Evolutionary conservation across 306 rosid species (phyloP), one percentile per base, ranked within the genome.

Genomic region (Lotus japonicus): DNA sequence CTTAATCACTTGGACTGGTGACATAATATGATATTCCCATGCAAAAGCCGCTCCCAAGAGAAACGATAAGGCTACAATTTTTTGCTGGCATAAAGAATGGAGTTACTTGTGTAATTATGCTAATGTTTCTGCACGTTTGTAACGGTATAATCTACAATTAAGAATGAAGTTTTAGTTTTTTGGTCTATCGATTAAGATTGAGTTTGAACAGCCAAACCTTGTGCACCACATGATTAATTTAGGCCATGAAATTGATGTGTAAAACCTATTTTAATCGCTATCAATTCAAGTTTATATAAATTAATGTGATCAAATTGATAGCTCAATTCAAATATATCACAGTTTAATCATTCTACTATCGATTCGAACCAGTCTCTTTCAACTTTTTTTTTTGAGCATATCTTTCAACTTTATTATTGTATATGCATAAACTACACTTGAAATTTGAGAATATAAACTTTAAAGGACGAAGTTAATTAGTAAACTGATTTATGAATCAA

Each of bases 1-100:
- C 72, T n/a, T 61, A 48, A 54, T 58, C 64, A 61, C 64, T 52
- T 39, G 21, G 51, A 8, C 41, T 44, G 13, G 26, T 23, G n/a
- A 55, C 26, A 18, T 60, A 66, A 60, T 72, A 72, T 58, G 15
- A 26, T 65, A 62, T 38, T 39, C 35, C 55, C 15, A 46, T 39
- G 43, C 49, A 55, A 54, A 4, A 28, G 5, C 43, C 62, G 57
- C 18, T 28, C 43, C 50, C 18, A 51, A 58, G 15, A 72, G 33
- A 71, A 71, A 50, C 26, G 28, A 65, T 51, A 13, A 50, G 51
- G 11, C 23, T 57, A 18, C 36, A 26, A 23, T 19, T 45, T 21
- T 71, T 42, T 56, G 66, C 28, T 74, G 73, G 64, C 77, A 73
- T 42, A 42, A 74, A 15, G 21, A 18, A 13, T 61, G 66, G 57